Evolutionary conservation across 441 rosid genomes (phyloP), one percentile per base, ranked within the genome.

Genomic region (Erysimum cheiri): DNA sequence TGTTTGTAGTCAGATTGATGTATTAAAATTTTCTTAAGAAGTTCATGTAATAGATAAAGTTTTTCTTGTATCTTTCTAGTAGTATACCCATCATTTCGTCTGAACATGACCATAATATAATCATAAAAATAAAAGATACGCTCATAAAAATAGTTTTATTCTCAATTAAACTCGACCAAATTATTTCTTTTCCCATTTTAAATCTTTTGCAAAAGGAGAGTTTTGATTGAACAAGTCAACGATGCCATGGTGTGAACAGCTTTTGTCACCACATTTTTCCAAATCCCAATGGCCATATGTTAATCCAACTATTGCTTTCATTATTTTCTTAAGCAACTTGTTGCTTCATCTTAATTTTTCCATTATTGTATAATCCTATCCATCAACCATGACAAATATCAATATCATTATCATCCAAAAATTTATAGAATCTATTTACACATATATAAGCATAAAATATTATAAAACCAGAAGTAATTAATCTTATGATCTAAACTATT

Each of bases 291-390:
- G 48, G 37, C 26, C 36, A 48, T 37, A 29, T 49, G 43, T 40
- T 63, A 71, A 71, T 49, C 35, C 33, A 31, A 60, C 8, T 61
- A 53, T 54, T 63, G 41, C 53, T 29, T 17, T 40, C 24, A 76
- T 81, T 63, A 80, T 75, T 75, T 81, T 84, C 82, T 35, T 47
- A 93, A 86, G 92, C 54, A 81, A 88, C 79, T 37, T 72, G 78
- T 84, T 83, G 78, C 95, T 41, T 72, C 39, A n/a, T 77, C 80
- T 39, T 59, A 67, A 46, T 22, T 59, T 66, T 44, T 55, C 67
- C 54, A 29, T 17, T 48, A 55, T 75, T 73, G 66, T 75, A 19
- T 46, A 58, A 2, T 72, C 64, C 49, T 54, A 33, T 56, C 33
- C 29, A 57, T 68, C 26, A 15, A 35, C 36, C 12, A 11, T 35